Conservation (phyloP, 192 early-diverging fungal species). For the Podila epigama region DNA sequence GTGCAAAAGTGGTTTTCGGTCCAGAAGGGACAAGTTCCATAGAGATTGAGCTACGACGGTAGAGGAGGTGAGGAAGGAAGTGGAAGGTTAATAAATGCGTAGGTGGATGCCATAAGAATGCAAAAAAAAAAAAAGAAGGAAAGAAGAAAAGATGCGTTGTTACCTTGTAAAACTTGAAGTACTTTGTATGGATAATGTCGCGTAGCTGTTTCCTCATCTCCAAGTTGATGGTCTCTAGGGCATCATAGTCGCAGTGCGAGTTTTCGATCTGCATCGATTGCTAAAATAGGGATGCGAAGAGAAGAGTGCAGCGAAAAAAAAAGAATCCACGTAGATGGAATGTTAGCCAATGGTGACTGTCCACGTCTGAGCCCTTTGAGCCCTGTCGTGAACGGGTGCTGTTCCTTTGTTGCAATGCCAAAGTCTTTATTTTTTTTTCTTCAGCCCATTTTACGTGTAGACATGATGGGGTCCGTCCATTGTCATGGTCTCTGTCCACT, state of each 20-base stretch:
- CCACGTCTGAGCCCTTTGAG: neutral
- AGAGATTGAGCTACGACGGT: constrained; percentile 74
- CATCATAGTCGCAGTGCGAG: constrained; percentile 72
- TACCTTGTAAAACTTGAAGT: constrained; percentile 90
- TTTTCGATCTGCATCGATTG: constrained; percentile 61
- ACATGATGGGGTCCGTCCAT: too few relatives aligned
- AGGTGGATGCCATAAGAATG: neutral
- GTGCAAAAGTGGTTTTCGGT: constrained; percentile 82
- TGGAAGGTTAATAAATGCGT: neutral
- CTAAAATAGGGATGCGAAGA: constrained; percentile 13
- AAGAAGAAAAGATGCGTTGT: neutral
- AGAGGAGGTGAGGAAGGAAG: neutral
- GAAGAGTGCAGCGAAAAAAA: neutral
- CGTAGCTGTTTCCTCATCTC: constrained; percentile 69
- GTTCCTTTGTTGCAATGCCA: too few relatives aligned
- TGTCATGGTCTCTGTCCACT: too few relatives aligned
- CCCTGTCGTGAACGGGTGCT: neutral
- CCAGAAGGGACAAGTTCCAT: constrained; percentile 93
- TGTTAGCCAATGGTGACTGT: neutral
- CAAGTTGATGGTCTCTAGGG: constrained; percentile 76
- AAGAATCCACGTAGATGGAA: neutral
- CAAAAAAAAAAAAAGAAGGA: neutral
- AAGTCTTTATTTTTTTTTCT: too few relatives aligned
- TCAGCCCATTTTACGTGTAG: too few relatives aligned
- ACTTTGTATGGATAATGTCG: constrained; percentile 80